Conservation (phyloP, 352 stramenopile genomes). For the Globisporangium nunn region DNA sequence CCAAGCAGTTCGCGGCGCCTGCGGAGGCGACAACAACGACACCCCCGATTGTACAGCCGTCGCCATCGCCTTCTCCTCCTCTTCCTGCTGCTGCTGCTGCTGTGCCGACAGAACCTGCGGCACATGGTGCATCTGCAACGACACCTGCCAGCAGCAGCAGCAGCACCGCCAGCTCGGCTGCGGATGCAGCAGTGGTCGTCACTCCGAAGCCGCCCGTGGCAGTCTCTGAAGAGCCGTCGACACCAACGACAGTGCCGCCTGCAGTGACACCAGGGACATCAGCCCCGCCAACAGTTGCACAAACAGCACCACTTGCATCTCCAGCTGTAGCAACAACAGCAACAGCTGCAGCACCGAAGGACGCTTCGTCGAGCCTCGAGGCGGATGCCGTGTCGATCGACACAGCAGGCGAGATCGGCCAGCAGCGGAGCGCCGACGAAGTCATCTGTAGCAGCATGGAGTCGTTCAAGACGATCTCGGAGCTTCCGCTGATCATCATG, state of each 20-base stretch:
- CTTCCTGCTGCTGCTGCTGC: neutral
- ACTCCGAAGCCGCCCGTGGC: conserved; percentile 3
- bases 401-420: conserved; percentile 9
- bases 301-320: neutral
- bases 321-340: neutral
- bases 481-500: conserved; percentile 98
- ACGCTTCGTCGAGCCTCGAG: conserved; percentile 1
- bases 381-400: conserved; percentile 12
- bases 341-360: too few relatives aligned
- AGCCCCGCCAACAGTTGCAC: neutral
- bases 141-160: neutral
- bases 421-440: conserved; percentile 23
- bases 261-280: conserved; percentile 8
- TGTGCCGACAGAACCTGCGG: neutral
- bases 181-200: conserved; percentile 9
- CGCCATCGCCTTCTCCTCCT: neutral
- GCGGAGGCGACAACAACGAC: conserved; percentile 16
- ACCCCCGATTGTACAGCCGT: conserved; percentile 5
- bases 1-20: conserved; percentile 76
- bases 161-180: neutral
- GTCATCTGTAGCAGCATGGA: conserved; percentile 78
- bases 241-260: conserved; percentile 15
- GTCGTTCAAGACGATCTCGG: conserved; percentile 94
- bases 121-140: neutral
- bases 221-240: conserved; percentile 2